Base-by-base conservation (phyloP, 495 filamentous ascomycete species). In the Hypoxylon intermedium region DNA sequence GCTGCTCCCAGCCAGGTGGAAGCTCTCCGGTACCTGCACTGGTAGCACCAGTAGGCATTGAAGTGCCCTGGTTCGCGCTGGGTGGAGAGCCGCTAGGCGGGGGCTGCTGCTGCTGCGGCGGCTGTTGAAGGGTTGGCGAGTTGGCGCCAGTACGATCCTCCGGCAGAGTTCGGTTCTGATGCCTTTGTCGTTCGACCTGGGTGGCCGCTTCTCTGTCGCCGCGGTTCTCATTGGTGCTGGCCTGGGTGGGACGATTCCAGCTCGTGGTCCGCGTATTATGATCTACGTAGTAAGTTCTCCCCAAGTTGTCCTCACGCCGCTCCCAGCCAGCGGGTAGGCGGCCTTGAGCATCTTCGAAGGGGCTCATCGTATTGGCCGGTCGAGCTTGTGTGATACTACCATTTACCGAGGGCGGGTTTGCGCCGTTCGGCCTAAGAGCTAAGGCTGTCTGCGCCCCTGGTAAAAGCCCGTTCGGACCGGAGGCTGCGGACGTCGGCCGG, bases 201-300 rank as follows among this genome's bases (percentile, higher is more conserved):
- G 92, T 96, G 63, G 91, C 92, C 12, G 91, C 90, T 67, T 92
- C 90, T 68, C 91, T 83, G 60, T 91, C 89, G 53, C 79, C 86
- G 34, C 89, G 83, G 65, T 93, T 88, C 24, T 89, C 87, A 24
- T 86, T 85, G 53, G 87, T 93, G 63, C 92, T 93, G 54, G 85
- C 82, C 36, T 87, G 86, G 5, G 93, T 87, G 19, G 94, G 94
- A 53, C 94, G 80, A 60, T 87, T 91, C 94, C 94, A 98, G 45
- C 93, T 98, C 9, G 94, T 98, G 42, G 93, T 92, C 60, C 94
- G 83, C 4, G 93, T 96, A 72, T 98, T 98, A 73, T 98, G 94
- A 72, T 98, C 94, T 26, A 98, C 94, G 74, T 98, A 98, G 70
- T 98, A 98, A n/a, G 93, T 98, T 65, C 94, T 87, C 50, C 95